Conservation (phyloP, 495 filamentous ascomycete species). For the Tuber umbilicatum region DNA sequence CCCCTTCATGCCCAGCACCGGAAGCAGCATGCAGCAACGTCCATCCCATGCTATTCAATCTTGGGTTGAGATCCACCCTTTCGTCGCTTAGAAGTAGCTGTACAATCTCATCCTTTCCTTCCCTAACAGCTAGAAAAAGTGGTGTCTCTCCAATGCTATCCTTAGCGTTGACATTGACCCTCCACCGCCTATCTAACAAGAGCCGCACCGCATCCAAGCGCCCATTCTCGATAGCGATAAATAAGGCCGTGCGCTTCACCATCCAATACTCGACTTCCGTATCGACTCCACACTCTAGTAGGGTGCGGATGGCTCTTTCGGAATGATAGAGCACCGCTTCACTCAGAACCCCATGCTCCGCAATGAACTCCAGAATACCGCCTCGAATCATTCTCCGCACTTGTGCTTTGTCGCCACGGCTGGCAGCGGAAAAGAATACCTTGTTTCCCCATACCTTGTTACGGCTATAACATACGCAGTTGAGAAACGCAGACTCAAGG, state of each 20-base stretch:
- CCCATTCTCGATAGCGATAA: conserved; percentile 3
- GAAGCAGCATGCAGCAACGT: neutral
- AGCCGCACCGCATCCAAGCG: conserved; percentile 1
- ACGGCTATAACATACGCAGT: neutral
- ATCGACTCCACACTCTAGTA: neutral
- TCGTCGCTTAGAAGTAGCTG: neutral
- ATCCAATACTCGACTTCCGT: neutral
- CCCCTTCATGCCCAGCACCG: neutral
- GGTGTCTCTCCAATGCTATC: neutral
- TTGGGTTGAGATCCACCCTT: neutral
- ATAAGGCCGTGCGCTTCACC: neutral
- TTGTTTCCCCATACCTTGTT: neutral
- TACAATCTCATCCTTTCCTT: neutral
- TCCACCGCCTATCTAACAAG: neutral
- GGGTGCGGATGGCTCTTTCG: neutral
- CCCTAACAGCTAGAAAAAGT: conserved; percentile 4
- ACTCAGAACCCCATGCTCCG: neutral
- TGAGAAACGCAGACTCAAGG: neutral
- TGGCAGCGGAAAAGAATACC: neutral
- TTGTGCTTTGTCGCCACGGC: neutral
- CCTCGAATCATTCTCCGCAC: neutral
- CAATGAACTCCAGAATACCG: neutral
- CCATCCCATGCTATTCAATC: neutral
- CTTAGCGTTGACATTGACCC: conserved; percentile 1
- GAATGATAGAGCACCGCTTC: conserved; percentile 1